phyloP scores from a whole-genome alignment of 371 early-diverging fungal species.

The Fennellomyces sp. region DNA sequence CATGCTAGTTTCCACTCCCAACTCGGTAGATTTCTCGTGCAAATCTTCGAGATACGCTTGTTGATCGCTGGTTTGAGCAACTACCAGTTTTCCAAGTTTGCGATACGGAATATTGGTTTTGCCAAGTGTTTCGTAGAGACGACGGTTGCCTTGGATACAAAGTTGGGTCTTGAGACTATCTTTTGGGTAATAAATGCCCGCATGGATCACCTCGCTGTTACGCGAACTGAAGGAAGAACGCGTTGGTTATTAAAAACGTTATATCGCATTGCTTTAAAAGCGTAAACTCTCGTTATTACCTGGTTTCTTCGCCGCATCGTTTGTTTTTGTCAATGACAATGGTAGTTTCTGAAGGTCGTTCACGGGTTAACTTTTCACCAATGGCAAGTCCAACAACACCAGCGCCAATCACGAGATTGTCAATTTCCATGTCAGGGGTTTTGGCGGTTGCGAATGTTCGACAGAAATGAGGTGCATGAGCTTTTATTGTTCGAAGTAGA shows the following conservation, averaged over 20 bases:
- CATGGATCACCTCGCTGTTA: slow-evolving; percentile 93
- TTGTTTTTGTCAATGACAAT: slow-evolving; percentile 71
- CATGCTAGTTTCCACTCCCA: slow-evolving; percentile 69
- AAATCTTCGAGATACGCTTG: slow-evolving; percentile 60
- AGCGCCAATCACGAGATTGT: slow-evolving; percentile 80
- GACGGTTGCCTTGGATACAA: slow-evolving; percentile 77
- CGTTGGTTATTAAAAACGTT: no score
- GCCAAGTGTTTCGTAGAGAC: slow-evolving; percentile 68
- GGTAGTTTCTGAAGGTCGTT: slow-evolving; percentile 45
- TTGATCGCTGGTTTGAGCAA: slow-evolving; percentile 64
- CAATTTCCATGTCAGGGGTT: slow-evolving; percentile 55
- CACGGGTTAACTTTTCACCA: slow-evolving; percentile 62
- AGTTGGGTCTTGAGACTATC: slow-evolving; percentile 78
- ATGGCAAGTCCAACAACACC: slow-evolving; percentile 83
- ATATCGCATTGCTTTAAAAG: no score
- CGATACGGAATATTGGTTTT: slow-evolving; percentile 51
- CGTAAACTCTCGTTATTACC: slow-evolving; percentile 31
- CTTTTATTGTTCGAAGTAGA: not conserved
- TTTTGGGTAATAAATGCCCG: slow-evolving; percentile 85
- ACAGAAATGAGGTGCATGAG: not conserved
- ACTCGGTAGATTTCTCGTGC: slow-evolving; percentile 53
- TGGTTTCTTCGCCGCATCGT: slow-evolving; percentile 71
- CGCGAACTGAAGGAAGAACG: slow-evolving; percentile 61
- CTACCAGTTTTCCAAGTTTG: slow-evolving; percentile 81
- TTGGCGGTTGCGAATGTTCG: not conserved